These are phyloP conservation scores for Thelonectria discophora DNA, from an alignment of 2,329 filamentous ascomycete genomes.

Conservation along the genomic window DNA sequence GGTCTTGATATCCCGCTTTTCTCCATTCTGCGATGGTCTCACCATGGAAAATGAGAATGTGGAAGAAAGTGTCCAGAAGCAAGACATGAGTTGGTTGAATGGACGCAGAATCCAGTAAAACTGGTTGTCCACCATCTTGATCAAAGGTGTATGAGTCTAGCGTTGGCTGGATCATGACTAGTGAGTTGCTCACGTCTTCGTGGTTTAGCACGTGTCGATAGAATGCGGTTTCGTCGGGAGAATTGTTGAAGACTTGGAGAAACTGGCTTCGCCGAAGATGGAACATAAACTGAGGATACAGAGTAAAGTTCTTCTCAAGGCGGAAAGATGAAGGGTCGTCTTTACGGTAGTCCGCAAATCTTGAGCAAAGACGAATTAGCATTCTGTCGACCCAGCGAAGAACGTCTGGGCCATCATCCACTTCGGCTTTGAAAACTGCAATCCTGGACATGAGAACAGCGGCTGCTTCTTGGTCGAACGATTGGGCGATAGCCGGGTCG, in stretches of 20 bases:
- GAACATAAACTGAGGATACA: constrained; percentile 99
- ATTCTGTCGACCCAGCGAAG: constrained; percentile 98
- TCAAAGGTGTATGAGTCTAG: constrained; percentile 97
- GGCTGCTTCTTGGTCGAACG: constrained; percentile 97
- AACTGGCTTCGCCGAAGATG: constrained; percentile 97
- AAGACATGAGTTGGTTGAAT: constrained; percentile 95
- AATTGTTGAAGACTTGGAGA: constrained; percentile 99
- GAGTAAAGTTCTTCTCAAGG: constrained; percentile 97
- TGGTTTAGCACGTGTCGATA: constrained; percentile 97
- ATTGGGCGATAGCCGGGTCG: constrained; percentile 93
- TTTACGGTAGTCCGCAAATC: constrained; percentile 97
- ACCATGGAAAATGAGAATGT: constrained; percentile 98
- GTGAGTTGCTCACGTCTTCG: constrained; percentile 94
- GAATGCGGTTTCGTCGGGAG: constrained; percentile 98
- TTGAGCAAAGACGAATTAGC: constrained; percentile 94
- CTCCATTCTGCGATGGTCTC: constrained; percentile 98
- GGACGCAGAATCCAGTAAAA: constrained; percentile 94
- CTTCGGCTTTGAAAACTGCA: constrained; percentile 97
- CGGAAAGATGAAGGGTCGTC: constrained; percentile 98
- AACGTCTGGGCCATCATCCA: constrained; percentile 98
- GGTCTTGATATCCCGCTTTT: constrained; percentile 96
- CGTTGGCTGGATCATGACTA: constrained; percentile 99
- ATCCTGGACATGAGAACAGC: constrained; percentile 99
- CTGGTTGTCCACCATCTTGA: constrained; percentile 89
- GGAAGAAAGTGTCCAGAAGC: constrained; percentile 97